These are phyloP conservation scores for Solanum chiquidenum DNA, from an alignment of 257 asterid species.

Conservation along the genomic window DNA sequence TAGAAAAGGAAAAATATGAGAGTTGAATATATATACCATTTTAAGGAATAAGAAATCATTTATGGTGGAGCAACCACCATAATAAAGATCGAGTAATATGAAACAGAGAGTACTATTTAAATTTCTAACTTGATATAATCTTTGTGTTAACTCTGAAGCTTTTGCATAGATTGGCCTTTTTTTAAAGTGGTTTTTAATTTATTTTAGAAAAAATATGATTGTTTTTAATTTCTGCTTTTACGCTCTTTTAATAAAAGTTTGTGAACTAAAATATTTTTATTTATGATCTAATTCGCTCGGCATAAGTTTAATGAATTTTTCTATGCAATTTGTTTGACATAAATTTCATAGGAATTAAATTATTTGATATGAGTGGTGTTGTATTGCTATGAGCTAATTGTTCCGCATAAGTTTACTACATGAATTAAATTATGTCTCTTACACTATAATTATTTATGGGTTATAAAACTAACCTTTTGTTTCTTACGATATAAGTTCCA, in stretches of 20 bases:
- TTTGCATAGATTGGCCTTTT: not conserved
- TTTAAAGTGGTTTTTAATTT: too few species aligned
- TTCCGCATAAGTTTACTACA: not conserved
- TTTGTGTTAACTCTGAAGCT: not conserved
- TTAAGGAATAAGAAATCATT: not conserved
- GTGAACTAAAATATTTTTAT: not conserved
- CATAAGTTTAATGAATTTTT: not conserved
- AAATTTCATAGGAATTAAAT: too few species aligned
- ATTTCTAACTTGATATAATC: not conserved
- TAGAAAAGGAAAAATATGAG: not conserved
- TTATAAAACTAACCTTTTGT: not conserved
- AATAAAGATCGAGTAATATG: too few species aligned
- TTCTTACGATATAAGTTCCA: accelerated
- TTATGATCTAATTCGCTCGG: not conserved
- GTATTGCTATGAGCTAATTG: not conserved
- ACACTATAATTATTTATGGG: not conserved
- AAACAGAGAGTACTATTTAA: not conserved
- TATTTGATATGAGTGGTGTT: not conserved
- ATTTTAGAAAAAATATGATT: not conserved
- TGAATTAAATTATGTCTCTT: not conserved
- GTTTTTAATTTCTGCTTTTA: not conserved
- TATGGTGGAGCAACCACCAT: not conserved
- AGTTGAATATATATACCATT: not conserved
- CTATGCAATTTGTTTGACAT: not conserved
- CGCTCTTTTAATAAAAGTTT: not conserved